These are phyloP conservation scores for Leishmania aethiopica DNA, from an alignment of 208 protist species.

Conservation along the genomic window DNA sequence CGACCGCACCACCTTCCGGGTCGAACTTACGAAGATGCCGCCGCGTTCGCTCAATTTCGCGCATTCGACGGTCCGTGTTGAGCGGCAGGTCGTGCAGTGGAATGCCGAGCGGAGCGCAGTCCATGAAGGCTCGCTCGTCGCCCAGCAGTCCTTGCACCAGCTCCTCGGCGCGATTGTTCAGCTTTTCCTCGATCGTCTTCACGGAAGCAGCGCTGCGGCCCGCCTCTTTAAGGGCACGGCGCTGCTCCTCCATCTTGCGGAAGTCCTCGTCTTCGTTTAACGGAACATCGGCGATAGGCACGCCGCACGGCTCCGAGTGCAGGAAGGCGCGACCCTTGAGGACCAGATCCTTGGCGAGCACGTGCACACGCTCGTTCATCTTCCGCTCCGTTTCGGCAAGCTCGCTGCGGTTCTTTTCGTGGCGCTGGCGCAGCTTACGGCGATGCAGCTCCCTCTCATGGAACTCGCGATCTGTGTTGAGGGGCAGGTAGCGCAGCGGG, in stretches of 20 bases:
- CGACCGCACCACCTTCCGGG: slow-evolving; percentile 17
- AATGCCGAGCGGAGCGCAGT: slow-evolving; percentile 63
- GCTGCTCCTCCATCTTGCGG: slow-evolving; percentile 73
- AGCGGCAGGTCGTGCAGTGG: slow-evolving; percentile 64
- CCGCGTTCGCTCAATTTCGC: slow-evolving; percentile 66
- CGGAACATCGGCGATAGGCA: slow-evolving; percentile 68
- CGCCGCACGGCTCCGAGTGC: slow-evolving; percentile 64
- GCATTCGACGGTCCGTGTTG: slow-evolving; percentile 64
- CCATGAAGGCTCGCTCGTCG: slow-evolving; percentile 73
- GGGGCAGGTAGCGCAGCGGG: slow-evolving; percentile 71
- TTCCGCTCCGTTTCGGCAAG: slow-evolving; percentile 50
- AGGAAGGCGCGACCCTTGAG: slow-evolving; percentile 65
- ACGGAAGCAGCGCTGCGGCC: slow-evolving; percentile 34
- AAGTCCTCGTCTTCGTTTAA: slow-evolving; percentile 75
- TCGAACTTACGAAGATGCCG: slow-evolving; percentile 52
- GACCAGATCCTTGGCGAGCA: slow-evolving; percentile 70
- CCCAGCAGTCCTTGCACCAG: slow-evolving; percentile 57
- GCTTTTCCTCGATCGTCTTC: slow-evolving; percentile 50
- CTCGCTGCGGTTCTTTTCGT: slow-evolving; percentile 29
- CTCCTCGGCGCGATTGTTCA: slow-evolving; percentile 60
- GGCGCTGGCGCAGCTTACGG: slow-evolving; percentile 39
- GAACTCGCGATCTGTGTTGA: slow-evolving; percentile 71
- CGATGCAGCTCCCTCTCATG: slow-evolving; percentile 62
- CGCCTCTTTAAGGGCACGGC: slow-evolving; percentile 55
- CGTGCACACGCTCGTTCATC: slow-evolving; percentile 74